Base-by-base conservation (phyloP, 2,329 filamentous ascomycete genomes). In the Nemania bipapillata region DNA sequence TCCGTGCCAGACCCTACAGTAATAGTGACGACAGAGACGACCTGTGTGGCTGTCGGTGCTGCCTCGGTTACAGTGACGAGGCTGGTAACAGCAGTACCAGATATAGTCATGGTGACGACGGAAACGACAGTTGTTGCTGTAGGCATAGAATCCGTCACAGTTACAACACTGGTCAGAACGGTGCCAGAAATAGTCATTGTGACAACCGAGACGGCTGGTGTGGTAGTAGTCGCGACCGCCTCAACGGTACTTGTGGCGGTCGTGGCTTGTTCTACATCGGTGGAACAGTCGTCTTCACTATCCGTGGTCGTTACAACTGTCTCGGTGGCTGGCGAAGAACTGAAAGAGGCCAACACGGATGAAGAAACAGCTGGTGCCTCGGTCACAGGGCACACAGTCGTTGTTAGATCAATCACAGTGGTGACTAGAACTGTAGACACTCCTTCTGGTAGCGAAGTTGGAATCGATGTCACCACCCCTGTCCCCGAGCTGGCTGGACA, bases 321-420 rank as follows among this genome's bases (percentile, higher is more conserved):
- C 1, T 62, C 53, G 15, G 52, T 52, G 45, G 62, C 24, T 28
- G 55, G 40, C 32, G 63, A 56, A 47, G 63, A 64, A 55, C 66
- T 74, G 47, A 72, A 71, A 15, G 73, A 75, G 15, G 65, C 69
- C 17, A 76, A 49, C n/a, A 76, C 70, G 1, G 75, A 75, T 4
- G 75, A 76, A 37, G 75, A 75, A 22, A 77, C 70, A 2, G 71
- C 64, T 4, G 70, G 37, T 4, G 69, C 76, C 7, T 74, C 75
- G 12, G 73, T 72, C 37, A 77, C 73, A 22, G 76, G 74, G 64
- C 77, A 77, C 24, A 77, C 73, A 2, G 74, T 77, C 9, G 77
- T 78, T 9, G 76, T 78, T 15, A 77, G 24, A 37, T 70, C 76
- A 54, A 78, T 62, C 24, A 76, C 74, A 15, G 59, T 72, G 9